These are phyloP conservation scores for Paramecium sexaurelia DNA, from an alignment of 73 alveolate species.

Conservation along the genomic window DNA sequence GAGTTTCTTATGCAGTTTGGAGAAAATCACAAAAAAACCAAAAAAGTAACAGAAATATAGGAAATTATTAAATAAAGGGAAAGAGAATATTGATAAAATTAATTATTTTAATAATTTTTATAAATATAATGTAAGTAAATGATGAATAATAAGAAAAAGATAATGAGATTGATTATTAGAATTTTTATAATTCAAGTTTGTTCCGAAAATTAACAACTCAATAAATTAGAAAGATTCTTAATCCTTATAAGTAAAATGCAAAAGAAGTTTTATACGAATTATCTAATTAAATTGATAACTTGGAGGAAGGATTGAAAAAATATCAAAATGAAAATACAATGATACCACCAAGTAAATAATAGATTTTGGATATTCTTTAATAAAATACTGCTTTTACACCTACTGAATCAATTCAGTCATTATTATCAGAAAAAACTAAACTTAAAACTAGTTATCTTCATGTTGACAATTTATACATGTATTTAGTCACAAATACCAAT, in stretches of 20 bases:
- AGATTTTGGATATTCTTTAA: background rate
- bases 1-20: slow-evolving; percentile 56
- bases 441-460: slow-evolving; percentile 27
- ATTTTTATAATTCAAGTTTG: background rate
- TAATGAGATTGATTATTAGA: background rate
- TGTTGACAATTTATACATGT: slow-evolving; percentile 6
- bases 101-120: background rate
- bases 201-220: background rate
- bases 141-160: slow-evolving; percentile 19
- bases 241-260: background rate
- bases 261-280: background rate
- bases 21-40: slow-evolving; percentile 54
- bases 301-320: background rate
- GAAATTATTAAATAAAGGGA: slow-evolving; percentile 52
- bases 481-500: background rate
- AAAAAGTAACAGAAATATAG: slow-evolving; percentile 49
- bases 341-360: slow-evolving; percentile 12
- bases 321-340: background rate
- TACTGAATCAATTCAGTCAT: background rate
- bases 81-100: background rate
- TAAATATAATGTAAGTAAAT: background rate
- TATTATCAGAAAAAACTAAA: slow-evolving; percentile 31
- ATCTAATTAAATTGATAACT: background rate
- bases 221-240: background rate
- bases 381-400: background rate